A percentile compares a stretch with the other conserved stretches of the same genome.
phyloP scores from a whole-genome alignment of 2,329 filamentous ascomycete species.

The Phoma herbarum region DNA sequence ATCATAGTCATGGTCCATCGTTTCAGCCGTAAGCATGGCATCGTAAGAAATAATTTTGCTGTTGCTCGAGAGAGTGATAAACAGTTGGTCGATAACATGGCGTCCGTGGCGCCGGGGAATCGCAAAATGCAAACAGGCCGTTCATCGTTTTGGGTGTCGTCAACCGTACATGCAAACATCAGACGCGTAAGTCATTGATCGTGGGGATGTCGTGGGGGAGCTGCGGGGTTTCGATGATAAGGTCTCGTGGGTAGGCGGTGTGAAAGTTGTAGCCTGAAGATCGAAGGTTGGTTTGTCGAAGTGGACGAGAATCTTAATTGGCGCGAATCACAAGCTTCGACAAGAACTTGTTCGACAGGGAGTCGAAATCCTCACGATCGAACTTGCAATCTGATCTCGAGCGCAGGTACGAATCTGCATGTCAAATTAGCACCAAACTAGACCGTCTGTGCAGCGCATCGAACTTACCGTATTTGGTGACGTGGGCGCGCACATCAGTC shows the following conservation, averaged over 20 bases:
- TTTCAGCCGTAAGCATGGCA: conserved; percentile 37
- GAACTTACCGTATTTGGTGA: conserved; percentile 88
- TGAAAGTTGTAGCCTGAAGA: conserved; percentile 31
- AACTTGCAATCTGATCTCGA: conserved; percentile 82
- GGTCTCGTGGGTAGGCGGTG: conserved; percentile 26
- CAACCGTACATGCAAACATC: conserved; percentile 47
- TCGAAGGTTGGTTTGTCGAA: conserved; percentile 24
- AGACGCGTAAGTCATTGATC: conserved; percentile 43
- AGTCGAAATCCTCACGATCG: conserved; percentile 92
- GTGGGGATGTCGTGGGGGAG: conserved; percentile 39
- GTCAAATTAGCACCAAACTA: conserved; percentile 53
- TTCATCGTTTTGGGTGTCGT: conserved; percentile 47
- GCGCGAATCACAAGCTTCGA: conserved; percentile 96
- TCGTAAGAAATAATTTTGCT: conserved; percentile 35
- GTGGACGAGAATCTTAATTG: conserved; percentile 64
- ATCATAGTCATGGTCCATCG: conserved; percentile 39
- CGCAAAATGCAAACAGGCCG: conserved; percentile 44
- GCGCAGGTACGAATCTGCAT: conserved; percentile 83
- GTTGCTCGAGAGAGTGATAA: conserved; percentile 37
- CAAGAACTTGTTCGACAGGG: conserved; percentile 94
- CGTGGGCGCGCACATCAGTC: conserved; percentile 93
- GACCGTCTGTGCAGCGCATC: conserved; percentile 18
- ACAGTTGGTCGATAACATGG: conserved; percentile 50
- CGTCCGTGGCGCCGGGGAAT: conserved; percentile 51
- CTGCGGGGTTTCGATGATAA: conserved; percentile 41